A percentile compares a stretch with the other conserved stretches of the same genome.
These are phyloP conservation scores for barrel medic (Medicago truncatula) DNA, from an alignment of 306 rosid species.

Conservation along the genomic window MtrunA17r5.0-ANR NC_053043.1:47980001-47980500, in stretches of 20 bases:
- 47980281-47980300: conserved; percentile 97
- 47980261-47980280: conserved; percentile 99
- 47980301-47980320: conserved; percentile 72
- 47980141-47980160: conserved; percentile 12
- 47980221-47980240: conserved; percentile 68
- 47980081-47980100: conserved; percentile 14
- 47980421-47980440: conserved; percentile 94
- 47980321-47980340: conserved; percentile 12
- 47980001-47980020: conserved; percentile 16
- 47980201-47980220: conserved; percentile 13
- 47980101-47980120: neutral
- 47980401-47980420: conserved; percentile 98
- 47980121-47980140: neutral
- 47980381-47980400: conserved; percentile 80
- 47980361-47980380: conserved; percentile 33
- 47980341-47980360: conserved; percentile 22
- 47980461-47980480: conserved; percentile 92
- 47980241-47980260: conserved; percentile 97
- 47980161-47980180: conserved; percentile 18
- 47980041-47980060: conserved; percentile 1
- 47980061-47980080: neutral
- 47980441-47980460: conserved; percentile 93
- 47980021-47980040: conserved; percentile 21
- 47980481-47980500: conserved; percentile 19
- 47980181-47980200: conserved; percentile 10